Evolutionary conservation across 495 filamentous ascomycete species (phyloP).

Genomic region (Parachaetomium inaequale): DNA sequence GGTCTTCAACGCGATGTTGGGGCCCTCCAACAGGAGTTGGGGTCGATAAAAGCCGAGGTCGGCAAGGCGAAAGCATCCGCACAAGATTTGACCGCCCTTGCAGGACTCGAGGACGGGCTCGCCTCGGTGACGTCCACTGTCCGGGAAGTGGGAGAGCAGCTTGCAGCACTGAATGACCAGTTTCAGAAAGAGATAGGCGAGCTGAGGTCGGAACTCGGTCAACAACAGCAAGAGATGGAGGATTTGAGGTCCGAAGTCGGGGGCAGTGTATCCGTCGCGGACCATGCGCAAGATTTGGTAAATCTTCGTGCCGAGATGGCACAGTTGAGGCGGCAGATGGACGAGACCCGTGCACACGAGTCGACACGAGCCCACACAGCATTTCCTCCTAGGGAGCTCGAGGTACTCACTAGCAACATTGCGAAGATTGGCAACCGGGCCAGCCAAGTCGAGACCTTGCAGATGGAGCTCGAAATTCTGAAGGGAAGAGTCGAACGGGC

Average conservation of each 20-base stretch:
- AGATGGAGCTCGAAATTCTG: constrained; percentile 41
- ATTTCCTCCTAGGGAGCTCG: constrained; percentile 34
- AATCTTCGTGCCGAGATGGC: constrained; percentile 18
- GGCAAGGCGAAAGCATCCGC: constrained; percentile 14
- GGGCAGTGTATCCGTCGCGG: background rate
- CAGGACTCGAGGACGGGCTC: constrained; percentile 21
- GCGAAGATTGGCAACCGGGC: constrained; percentile 38
- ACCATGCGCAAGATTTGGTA: constrained; percentile 21
- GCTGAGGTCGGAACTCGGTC: constrained; percentile 9
- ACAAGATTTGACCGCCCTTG: constrained; percentile 13
- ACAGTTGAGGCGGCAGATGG: constrained; percentile 32
- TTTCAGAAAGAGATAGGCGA: constrained; percentile 4
- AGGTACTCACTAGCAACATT: constrained; percentile 38
- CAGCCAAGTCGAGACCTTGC: constrained; percentile 39
- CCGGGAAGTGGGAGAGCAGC: constrained; percentile 3
- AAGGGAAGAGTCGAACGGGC: constrained; percentile 35
- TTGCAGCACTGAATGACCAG: background rate
- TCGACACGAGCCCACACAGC: constrained; percentile 11
- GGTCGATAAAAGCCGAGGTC: constrained; percentile 25
- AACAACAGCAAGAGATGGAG: constrained; percentile 11
- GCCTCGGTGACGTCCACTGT: background rate
- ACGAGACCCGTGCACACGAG: constrained; percentile 19
- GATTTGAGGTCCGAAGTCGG: background rate
- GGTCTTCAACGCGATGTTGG: constrained; percentile 19
- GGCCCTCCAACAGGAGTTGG: constrained; percentile 21